Conservation (phyloP, 257 asterid species). For the Eustoma russellianum region DNA sequence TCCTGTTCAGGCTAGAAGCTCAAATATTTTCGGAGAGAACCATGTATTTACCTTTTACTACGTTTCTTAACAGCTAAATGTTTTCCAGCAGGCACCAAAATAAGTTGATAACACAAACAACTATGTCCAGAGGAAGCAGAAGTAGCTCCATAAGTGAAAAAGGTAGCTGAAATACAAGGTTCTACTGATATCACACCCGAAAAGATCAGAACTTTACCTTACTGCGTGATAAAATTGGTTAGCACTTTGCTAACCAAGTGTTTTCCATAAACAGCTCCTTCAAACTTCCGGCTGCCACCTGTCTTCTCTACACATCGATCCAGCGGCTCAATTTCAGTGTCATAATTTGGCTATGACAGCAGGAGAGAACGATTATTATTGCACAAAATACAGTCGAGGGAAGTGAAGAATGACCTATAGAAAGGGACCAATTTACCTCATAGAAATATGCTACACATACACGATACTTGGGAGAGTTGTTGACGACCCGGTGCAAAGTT, state of each 20-base stretch:
- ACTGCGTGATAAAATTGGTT: conserved; percentile 39
- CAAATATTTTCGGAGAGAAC: too few relatives aligned
- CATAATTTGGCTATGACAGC: conserved; percentile 52
- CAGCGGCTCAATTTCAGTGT: conserved; percentile 64
- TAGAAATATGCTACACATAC: conserved; percentile 80
- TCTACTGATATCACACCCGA: too few relatives aligned
- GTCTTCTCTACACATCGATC: conserved; percentile 46
- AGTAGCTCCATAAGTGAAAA: too few relatives aligned
- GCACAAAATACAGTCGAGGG: not conserved
- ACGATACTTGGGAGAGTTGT: conserved; percentile 53
- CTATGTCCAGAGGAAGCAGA: too few relatives aligned
- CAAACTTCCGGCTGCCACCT: conserved; percentile 54
- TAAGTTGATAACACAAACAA: too few relatives aligned
- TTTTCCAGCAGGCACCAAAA: too few relatives aligned
- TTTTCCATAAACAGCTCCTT: conserved; percentile 76
- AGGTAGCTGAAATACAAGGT: too few relatives aligned
- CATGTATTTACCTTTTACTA: too few relatives aligned
- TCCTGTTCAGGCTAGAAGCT: too few relatives aligned
- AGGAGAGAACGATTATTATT: not conserved
- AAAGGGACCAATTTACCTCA: conserved; percentile 36
- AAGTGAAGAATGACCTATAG: too few relatives aligned
- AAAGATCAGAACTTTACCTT: too few relatives aligned
- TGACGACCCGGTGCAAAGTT: conserved; percentile 74
- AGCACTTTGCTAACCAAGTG: conserved; percentile 75
- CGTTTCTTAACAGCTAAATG: too few relatives aligned